Evolutionary conservation across 441 rosid species (phyloP).

Genomic region (Bruguiera hainesii): DNA sequence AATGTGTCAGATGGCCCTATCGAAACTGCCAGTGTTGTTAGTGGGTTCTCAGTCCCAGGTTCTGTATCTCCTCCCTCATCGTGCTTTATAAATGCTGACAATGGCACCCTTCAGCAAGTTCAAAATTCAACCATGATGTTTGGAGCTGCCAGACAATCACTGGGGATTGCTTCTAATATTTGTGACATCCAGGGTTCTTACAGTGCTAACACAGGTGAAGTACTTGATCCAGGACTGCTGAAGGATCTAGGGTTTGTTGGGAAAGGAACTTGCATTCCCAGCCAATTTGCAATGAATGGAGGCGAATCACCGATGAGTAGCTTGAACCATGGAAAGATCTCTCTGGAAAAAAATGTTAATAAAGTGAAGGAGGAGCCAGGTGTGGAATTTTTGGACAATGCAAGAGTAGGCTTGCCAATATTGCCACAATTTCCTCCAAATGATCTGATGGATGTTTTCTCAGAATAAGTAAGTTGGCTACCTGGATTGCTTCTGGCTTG

Average conservation of each 20-base stretch:
- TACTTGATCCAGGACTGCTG: constrained; percentile 40
- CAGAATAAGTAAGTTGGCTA: constrained; percentile 41
- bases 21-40: constrained; percentile 28
- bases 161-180: constrained; percentile 27
- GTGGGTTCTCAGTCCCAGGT: constrained; percentile 31
- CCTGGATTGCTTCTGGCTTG: neutral
- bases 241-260: constrained; percentile 48
- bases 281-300: constrained; percentile 41
- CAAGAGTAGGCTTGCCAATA: constrained; percentile 33
- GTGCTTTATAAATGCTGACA: constrained; percentile 39
- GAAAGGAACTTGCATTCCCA: constrained; percentile 36
- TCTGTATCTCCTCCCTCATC: constrained; percentile 38
- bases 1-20: constrained; percentile 29
- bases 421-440: constrained; percentile 41
- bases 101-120: constrained; percentile 29
- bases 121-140: constrained; percentile 29
- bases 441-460: constrained; percentile 49
- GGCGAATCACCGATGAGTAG: constrained; percentile 33
- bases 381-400: constrained; percentile 38
- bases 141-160: constrained; percentile 32
- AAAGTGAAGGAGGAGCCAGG: constrained; percentile 53
- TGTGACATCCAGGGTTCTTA: constrained; percentile 31
- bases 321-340: constrained; percentile 28
- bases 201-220: constrained; percentile 34
- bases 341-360: constrained; percentile 25